A percentile compares a stretch with the other conserved stretches of the same genome.
Conservation (phyloP, 306 rosid genomes). For the Fragaria nilgerrensis region DNA sequence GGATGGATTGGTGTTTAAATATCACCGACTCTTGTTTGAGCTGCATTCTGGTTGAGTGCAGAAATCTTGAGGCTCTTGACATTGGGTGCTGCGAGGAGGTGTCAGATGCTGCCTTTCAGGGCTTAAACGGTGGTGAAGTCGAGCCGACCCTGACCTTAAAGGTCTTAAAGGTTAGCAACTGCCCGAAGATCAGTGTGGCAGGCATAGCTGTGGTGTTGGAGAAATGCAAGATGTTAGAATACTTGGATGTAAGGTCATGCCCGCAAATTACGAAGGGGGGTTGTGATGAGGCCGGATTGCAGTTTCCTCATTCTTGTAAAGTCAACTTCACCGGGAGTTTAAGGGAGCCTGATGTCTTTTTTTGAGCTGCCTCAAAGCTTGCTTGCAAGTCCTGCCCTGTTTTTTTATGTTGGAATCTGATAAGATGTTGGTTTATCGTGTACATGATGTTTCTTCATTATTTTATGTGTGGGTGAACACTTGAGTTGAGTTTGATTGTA, state of each 20-base stretch:
- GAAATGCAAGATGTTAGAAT: conserved; percentile 59
- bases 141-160: conserved; percentile 50
- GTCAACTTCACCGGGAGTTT: conserved; percentile 75
- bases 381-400: background rate
- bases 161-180: conserved; percentile 72
- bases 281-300: conserved; percentile 73
- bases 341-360: conserved; percentile 48
- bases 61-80: conserved; percentile 74
- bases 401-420: background rate
- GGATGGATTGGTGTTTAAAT: conserved; percentile 96
- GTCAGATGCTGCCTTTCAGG: conserved; percentile 78
- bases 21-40: conserved; percentile 66
- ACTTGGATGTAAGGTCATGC: conserved; percentile 88
- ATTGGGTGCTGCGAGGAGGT: conserved; percentile 92
- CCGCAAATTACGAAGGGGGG: conserved; percentile 69
- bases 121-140: conserved; percentile 39
- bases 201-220: conserved; percentile 65
- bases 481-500: too few relatives aligned
- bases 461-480: too few relatives aligned
- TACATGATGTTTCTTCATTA: background rate
- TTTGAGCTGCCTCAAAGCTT: conserved; percentile 24
- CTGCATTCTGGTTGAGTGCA: conserved; percentile 62
- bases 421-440: conserved; percentile 9
- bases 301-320: conserved; percentile 63
- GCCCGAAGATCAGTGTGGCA: conserved; percentile 76